Conservation (phyloP, 2,329 filamentous ascomycete species). For the Chrysosporium queenslandicum region DNA sequence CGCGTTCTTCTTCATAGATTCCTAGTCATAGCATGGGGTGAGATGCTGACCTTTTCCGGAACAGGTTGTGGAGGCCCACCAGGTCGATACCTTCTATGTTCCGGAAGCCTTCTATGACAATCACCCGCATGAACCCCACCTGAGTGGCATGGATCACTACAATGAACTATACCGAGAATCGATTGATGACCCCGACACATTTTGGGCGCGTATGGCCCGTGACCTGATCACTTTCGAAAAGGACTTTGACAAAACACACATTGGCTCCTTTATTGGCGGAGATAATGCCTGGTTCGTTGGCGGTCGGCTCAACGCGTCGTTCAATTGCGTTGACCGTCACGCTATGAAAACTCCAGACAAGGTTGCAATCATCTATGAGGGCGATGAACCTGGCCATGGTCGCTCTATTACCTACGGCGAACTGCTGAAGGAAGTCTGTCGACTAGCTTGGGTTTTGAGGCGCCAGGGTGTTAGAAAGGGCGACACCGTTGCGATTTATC, state of each 20-base stretch:
- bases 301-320: constrained; percentile 86
- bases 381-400: constrained; percentile 78
- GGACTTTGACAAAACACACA: constrained; percentile 83
- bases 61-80: constrained; percentile 39
- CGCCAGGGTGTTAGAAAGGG: constrained; percentile 95
- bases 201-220: constrained; percentile 78
- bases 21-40: background rate
- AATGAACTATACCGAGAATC: constrained; percentile 65
- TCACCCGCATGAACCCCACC: constrained; percentile 51
- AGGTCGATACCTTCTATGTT: constrained; percentile 45
- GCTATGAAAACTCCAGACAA: constrained; percentile 89
- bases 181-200: constrained; percentile 76
- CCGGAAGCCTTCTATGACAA: constrained; percentile 49
- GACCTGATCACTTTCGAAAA: constrained; percentile 82
- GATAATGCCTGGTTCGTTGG: constrained; percentile 93
- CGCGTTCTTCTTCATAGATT: background rate
- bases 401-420: constrained; percentile 87
- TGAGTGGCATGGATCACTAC: constrained; percentile 53
- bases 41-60: constrained; percentile 1
- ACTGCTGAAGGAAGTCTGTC: constrained; percentile 83
- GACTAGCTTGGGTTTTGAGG: constrained; percentile 76
- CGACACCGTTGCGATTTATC: constrained; percentile 91
- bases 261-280: constrained; percentile 64
- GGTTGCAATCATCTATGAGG: constrained; percentile 97
- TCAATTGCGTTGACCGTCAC: constrained; percentile 95